Base-by-base conservation (phyloP, 257 asterid genomes). In the Capsicum baccatum region DNA sequence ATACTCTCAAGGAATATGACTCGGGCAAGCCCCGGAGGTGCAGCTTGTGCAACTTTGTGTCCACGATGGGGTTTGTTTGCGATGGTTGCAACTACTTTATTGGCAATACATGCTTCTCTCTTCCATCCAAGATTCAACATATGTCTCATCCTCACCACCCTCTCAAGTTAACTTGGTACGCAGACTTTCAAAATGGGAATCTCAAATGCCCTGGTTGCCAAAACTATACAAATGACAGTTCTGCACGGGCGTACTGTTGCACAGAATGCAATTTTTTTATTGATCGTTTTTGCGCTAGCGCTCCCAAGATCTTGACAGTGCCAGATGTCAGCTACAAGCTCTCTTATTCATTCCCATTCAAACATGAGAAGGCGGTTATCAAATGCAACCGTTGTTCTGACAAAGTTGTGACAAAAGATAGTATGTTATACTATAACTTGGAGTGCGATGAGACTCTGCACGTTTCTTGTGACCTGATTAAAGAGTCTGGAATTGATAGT, bases 81-180 rank as follows among this genome's bases (percentile, higher is more conserved):
- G 19, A 8, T 50, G 9, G 44, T 12, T 50, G 80, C 80, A 12
- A 74, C 13, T 21, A 74, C 44, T 74, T 50, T 74, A 74, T 21
- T 11, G 19, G 48, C 10, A 9, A 11, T 0, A 6, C 19, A 12
- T 74, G 21, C 44, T 74, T 74, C 17, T 9, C 37, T 0, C 0
- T 19, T 11, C 80, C 80, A 74, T 74, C 42, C 80, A 74, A 3
- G 37, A 74, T 74, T 50, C 80, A 74, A 21, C 80, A 48, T 73
- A 47, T 12, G 60, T 74, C 44, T 74, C 80, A 50, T 50, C 80
- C 80, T 1, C 44, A 74, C 10, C 58, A 74, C 44, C 80, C 80
- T 48, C 60, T 74, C n/a, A 74, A 74, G 19, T 16, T 50, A 12
- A 50, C 80, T 50, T 19, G 80, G 19, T 50, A 14, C 44, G 50